Conservation (phyloP, 2,329 filamentous ascomycete species). For the Fusarium phyllophilum region DNA sequence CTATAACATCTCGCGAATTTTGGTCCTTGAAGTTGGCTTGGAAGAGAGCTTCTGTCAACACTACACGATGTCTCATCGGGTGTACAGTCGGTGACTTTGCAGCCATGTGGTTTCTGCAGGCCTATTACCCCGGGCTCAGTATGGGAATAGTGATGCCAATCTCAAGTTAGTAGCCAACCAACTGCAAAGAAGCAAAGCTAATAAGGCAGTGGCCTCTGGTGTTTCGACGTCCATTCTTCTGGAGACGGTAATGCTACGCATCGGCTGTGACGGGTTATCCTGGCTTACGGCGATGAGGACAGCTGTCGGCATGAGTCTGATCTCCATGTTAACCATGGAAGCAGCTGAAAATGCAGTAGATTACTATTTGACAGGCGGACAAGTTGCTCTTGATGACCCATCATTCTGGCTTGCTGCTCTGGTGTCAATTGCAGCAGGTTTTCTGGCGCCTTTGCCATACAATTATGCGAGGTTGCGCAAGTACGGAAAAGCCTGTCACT, state of each 20-base stretch:
- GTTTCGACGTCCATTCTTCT: slow-evolving; percentile 62
- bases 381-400: slow-evolving; percentile 57
- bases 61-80: slow-evolving; percentile 63
- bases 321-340: slow-evolving; percentile 70
- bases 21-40: slow-evolving; percentile 53
- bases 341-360: slow-evolving; percentile 64
- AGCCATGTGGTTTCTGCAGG: slow-evolving; percentile 64
- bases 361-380: slow-evolving; percentile 63
- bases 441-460: slow-evolving; percentile 62
- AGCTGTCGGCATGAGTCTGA: slow-evolving; percentile 67
- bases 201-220: slow-evolving; percentile 58
- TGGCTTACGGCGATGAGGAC: slow-evolving; percentile 61
- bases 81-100: slow-evolving; percentile 67
- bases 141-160: slow-evolving; percentile 61
- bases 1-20: slow-evolving; percentile 35
- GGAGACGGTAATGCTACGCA: slow-evolving; percentile 61
- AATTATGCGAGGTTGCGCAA: slow-evolving; percentile 61
- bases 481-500: slow-evolving; percentile 61
- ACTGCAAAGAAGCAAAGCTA: accelerated
- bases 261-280: slow-evolving; percentile 58
- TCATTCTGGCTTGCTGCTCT: slow-evolving; percentile 63
- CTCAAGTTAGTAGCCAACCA: slow-evolving; percentile 53
- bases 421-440: slow-evolving; percentile 56
- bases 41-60: slow-evolving; percentile 64
- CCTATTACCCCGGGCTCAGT: slow-evolving; percentile 57